Base-by-base conservation (phyloP, 1,284 basidiomycete genomes). In the Leccinum holopus region DNA sequence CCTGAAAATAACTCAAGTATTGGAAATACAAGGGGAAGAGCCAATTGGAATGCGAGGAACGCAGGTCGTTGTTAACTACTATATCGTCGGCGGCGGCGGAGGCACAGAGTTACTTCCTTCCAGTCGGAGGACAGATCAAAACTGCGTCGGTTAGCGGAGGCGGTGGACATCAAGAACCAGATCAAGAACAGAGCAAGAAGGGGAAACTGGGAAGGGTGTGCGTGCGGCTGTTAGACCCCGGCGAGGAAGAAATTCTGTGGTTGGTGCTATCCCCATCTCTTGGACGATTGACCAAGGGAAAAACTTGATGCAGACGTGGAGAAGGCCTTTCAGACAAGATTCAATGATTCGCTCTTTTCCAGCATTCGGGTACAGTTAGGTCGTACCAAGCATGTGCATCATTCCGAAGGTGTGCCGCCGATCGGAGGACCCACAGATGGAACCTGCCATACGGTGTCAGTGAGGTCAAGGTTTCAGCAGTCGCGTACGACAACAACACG, bases 401-500 rank as follows among this genome's bases (percentile, higher is more conserved):
- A 16, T 51, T 44, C 32, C 63, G 37, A 63, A 37, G 33, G 21
- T 12, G n/a, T 52, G 14, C 51, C 25, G 47, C 32, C 21, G 21
- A 39, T 63, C 32, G 21, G 25, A 21, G n/a, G 32, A 37, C 25
- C 14, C 25, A 7, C 49, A 14, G 49, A 16, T 52, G 25, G 41
- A 21, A 56, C 18, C 14, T 47, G 33, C 3, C 52, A 55, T 32
- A 33, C 25, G 18, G 30, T 30, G 30, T 8, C 30, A 30, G 18
- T 47, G 21, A 44, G 41, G 7, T 21, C 52, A 35, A 55, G 39
- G 63, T 53, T 57, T 37, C 37, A 33, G 39, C 28, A 33, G 59
- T 57, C 30, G 44, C 53, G 52, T 60, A 41, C 53, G 11, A 57
- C 51, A 14, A 37, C 66, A 21, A 47, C 51, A 52, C 51, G 51